A percentile compares a stretch with the other conserved stretches of the same genome.
These are phyloP conservation scores for Nemania serpens DNA, from an alignment of 2,329 filamentous ascomycete species.

Conservation along the genomic window DNA sequence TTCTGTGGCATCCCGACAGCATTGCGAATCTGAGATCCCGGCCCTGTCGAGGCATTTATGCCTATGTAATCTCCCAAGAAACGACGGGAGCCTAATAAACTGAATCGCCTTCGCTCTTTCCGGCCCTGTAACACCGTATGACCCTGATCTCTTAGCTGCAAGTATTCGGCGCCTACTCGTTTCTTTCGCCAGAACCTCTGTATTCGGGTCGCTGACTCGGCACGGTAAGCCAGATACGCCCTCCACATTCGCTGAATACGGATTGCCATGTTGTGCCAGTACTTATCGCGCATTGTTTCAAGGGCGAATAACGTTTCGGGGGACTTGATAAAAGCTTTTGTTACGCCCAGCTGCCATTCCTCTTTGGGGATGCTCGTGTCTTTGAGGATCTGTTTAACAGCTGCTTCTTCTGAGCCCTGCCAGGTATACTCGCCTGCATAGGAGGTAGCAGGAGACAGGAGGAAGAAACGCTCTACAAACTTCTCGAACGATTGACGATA, in stretches of 20 bases:
- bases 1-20: slow-evolving; percentile 71
- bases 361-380: slow-evolving; percentile 94
- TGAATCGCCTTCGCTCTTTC: slow-evolving; percentile 91
- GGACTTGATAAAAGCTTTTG: slow-evolving; percentile 97
- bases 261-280: slow-evolving; percentile 99
- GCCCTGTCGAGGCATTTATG: slow-evolving; percentile 77
- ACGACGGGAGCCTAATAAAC: slow-evolving; percentile 85
- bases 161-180: slow-evolving; percentile 84
- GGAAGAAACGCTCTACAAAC: slow-evolving; percentile 96
- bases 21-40: slow-evolving; percentile 78
- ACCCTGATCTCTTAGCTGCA: slow-evolving; percentile 86
- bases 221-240: slow-evolving; percentile 90
- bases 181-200: slow-evolving; percentile 96
- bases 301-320: slow-evolving; percentile 95
- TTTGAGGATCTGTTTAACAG: slow-evolving; percentile 89
- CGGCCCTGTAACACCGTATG: slow-evolving; percentile 79
- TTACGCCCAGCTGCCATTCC: slow-evolving; percentile 96
- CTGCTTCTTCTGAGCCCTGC: slow-evolving; percentile 85
- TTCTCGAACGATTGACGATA: slow-evolving; percentile 98
- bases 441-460: slow-evolving; percentile 90
- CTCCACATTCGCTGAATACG: slow-evolving; percentile 97
- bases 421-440: slow-evolving; percentile 98
- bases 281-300: slow-evolving; percentile 95
- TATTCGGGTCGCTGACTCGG: slow-evolving; percentile 90
- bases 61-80: slow-evolving; percentile 96